Percentiles rank a stretch among this genome's conserved stretches.
Evolutionary conservation across 805 yeast species (phyloP).

Genomic region (Nematodospora valgi): DNA sequence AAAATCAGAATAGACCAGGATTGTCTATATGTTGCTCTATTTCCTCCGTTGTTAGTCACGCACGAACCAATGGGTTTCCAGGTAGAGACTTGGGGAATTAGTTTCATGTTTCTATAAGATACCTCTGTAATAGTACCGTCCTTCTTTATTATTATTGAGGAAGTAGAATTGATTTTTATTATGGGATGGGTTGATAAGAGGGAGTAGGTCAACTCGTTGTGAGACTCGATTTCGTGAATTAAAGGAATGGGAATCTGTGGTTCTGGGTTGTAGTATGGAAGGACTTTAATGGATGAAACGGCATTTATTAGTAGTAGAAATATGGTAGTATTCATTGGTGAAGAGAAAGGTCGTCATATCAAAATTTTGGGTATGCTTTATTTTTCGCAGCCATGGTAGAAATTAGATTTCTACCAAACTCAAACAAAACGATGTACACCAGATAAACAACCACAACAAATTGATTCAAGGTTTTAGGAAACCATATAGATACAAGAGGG

Average conservation of each 20-base stretch:
- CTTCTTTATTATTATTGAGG: neutral
- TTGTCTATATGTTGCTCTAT: conserved; percentile 10
- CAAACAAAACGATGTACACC: too few species aligned
- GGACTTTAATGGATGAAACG: neutral
- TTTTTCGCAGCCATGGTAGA: too few species aligned
- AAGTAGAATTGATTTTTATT: neutral
- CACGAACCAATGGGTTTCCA: conserved; percentile 9
- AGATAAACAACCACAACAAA: too few species aligned
- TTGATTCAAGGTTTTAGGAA: too few species aligned
- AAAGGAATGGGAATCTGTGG: neutral
- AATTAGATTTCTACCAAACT: too few species aligned
- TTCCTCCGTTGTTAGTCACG: conserved; percentile 5
- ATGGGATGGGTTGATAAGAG: neutral
- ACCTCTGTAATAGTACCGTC: neutral
- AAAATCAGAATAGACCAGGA: conserved; percentile 8
- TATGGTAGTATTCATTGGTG: too few species aligned
- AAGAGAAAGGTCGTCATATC: too few species aligned
- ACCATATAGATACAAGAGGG: too few species aligned
- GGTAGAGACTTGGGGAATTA: neutral
- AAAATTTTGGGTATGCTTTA: too few species aligned
- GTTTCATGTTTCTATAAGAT: neutral
- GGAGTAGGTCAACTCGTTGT: neutral
- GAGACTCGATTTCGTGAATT: neutral
- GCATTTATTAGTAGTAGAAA: too few species aligned
- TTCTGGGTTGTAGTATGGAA: neutral